Evolutionary conservation across 176 grass and related monocot species (phyloP).

Genomic region (Eragrostis curvula): DNA sequence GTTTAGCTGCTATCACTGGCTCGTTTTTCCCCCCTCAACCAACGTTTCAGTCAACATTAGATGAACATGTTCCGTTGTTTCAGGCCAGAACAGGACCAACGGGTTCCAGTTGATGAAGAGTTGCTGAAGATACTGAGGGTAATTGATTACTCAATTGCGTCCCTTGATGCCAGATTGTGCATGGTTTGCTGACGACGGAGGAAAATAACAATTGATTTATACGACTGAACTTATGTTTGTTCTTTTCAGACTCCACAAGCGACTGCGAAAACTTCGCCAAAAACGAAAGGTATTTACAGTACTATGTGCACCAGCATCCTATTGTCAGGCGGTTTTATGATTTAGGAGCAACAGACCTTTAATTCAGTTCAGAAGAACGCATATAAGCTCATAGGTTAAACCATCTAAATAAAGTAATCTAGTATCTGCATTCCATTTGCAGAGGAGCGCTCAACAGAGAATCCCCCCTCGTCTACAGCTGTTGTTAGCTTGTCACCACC

Average conservation of each 20-base stretch:
- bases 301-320: background rate
- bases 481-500: background rate
- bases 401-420: background rate
- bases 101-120: constrained; percentile 54
- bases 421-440: background rate
- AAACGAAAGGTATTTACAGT: constrained; percentile 40
- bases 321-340: background rate
- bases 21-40: background rate
- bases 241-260: constrained; percentile 52
- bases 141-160: constrained; percentile 28
- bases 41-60: background rate
- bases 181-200: background rate
- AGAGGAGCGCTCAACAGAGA: constrained; percentile 36
- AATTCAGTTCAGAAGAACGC: background rate
- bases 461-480: constrained; percentile 1
- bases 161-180: constrained; percentile 6
- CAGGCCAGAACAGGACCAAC: constrained; percentile 45
- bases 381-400: background rate
- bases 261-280: constrained; percentile 11
- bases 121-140: constrained; percentile 61
- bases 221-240: constrained; percentile 18
- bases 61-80: background rate
- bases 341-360: background rate
- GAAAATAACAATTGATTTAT: background rate
- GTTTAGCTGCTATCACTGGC: background rate